Evolutionary conservation across 2,329 filamentous ascomycete species (phyloP), one percentile per base, ranked within the genome.

Genomic region (Paramyrothecium sp.): DNA sequence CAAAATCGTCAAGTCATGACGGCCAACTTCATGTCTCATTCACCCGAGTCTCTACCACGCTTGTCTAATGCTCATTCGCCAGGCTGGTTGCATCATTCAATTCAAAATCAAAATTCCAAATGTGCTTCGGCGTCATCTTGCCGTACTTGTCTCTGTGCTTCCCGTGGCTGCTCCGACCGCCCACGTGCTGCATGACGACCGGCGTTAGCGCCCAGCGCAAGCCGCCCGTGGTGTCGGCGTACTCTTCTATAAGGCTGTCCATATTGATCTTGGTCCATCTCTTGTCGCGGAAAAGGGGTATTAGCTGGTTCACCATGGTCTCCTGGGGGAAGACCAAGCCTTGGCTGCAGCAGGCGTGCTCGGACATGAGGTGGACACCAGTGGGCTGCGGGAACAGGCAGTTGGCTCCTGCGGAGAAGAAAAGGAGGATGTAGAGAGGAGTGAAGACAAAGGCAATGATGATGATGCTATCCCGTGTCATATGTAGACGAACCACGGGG

Each of bases 51-150:
- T 10, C 26, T 4, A 10, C 26, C 26, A 30, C 26, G 26, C 26
- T n/a, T 30, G 26, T 30, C 26, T 30, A 30, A 38, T 57, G 56
- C 56, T 57, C 56, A 19, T 54, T 48, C 2, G 56, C 56, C 19
- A 57, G 17, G 16, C 52, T 44, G n/a, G 12, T 11, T 20, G 47
- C 33, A 12, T 54, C 54, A 30, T 59, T 54, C n/a, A 21, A 26
- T 52, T 60, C 58, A 26, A 60, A 60, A 3, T 50, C 56, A 52
- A 53, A 58, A 19, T 56, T 60, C 56, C 58, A 60, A 3, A 60
- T 57, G n/a, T 54, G 38, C 3, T 26, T 44, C 8, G 57, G 57
- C 23, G 57, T 59, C 57, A 57, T 57, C n/a, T 38, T 52, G 20
- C 56, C 56, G 21, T 53, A 51, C 2, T 4, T 20, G 13, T 47